These are phyloP conservation scores for Ogataea pini DNA, from an alignment of 805 yeast species.

Conservation along the genomic window DNA sequence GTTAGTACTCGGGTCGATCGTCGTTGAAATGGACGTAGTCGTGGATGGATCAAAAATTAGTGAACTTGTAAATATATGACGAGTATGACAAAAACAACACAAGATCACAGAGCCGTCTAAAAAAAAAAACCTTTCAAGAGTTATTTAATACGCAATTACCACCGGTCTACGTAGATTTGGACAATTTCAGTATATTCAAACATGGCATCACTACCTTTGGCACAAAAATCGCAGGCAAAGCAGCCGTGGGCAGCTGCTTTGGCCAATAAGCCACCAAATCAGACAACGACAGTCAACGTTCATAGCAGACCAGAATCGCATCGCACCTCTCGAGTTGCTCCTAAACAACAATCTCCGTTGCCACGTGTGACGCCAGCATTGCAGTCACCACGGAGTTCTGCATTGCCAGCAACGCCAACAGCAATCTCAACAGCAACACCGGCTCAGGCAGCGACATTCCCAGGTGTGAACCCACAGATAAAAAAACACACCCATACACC, in stretches of 20 bases:
- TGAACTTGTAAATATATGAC: not conserved
- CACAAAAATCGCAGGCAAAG: conserved; percentile 14
- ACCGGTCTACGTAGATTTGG: not conserved
- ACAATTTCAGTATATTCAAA: not conserved
- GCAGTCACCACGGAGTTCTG: not conserved
- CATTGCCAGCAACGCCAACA: not conserved
- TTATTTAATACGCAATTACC: too few species aligned
- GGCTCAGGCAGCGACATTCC: not conserved
- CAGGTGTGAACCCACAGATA: not conserved
- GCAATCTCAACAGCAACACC: not conserved
- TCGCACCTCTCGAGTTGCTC: conserved; percentile 11
- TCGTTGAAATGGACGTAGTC: not conserved
- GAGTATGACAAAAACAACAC: not conserved
- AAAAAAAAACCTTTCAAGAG: not conserved
- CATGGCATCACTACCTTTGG: conserved; percentile 14
- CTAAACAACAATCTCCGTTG: conserved; percentile 11
- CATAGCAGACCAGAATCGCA: conserved; percentile 1
- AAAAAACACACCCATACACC: conserved; percentile 13
- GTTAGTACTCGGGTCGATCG: not conserved
- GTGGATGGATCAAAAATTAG: not conserved
- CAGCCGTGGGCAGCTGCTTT: conserved; percentile 24
- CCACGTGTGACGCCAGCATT: not conserved
- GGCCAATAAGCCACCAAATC: conserved; percentile 9
- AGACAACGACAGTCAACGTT: not conserved
- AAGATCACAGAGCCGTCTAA: not conserved